phyloP scores from a whole-genome alignment of 371 early-diverging fungal genomes.

The Blastocladiella emersonii region DNA sequence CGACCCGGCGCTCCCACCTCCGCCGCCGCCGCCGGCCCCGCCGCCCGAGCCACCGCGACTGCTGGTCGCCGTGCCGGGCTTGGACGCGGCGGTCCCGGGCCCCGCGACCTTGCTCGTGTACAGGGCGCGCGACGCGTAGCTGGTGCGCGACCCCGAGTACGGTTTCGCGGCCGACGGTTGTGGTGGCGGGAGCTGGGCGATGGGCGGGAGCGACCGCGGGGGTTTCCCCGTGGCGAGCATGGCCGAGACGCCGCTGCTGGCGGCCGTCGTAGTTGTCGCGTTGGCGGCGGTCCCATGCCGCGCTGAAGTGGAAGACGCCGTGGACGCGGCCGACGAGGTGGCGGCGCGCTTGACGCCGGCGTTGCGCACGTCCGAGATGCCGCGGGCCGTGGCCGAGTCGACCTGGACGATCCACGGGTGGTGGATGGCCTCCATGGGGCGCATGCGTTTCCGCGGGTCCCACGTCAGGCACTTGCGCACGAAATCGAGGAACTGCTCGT shows the following conservation, averaged over 20 bases:
- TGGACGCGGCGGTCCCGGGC: background rate
- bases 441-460: slow-evolving; percentile 82
- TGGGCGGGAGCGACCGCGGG: background rate
- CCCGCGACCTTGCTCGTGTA: background rate
- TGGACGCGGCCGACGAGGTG: background rate
- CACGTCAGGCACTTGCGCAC: slow-evolving; percentile 65
- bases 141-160: background rate
- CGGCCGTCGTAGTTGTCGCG: too few relatives aligned
- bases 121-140: background rate
- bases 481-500: slow-evolving; percentile 70
- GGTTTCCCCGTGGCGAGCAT: background rate
- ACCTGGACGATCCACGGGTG: background rate
- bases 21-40: too few relatives aligned
- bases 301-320: background rate
- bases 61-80: background rate
- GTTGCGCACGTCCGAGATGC: background rate
- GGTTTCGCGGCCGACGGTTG: background rate
- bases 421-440: slow-evolving; percentile 25
- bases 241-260: too few relatives aligned
- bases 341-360: background rate
- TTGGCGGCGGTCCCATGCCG: background rate
- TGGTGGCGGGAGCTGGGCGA: background rate
- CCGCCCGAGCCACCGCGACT: too few relatives aligned
- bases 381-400: background rate
- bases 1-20: too few relatives aligned